Conservation (phyloP, 257 asterid species). For the Jasminum sambac region DNA sequence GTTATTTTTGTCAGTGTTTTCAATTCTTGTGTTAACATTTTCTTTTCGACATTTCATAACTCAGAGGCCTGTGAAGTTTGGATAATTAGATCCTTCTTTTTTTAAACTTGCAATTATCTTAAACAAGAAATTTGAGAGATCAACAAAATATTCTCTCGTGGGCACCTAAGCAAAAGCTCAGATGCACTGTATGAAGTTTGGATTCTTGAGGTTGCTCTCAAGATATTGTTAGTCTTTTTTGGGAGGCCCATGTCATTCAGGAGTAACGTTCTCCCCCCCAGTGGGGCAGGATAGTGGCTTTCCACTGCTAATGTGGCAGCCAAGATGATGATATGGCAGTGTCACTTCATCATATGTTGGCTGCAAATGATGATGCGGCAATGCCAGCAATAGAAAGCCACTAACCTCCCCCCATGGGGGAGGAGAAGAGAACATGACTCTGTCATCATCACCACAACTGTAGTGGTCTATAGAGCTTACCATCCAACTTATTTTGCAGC, state of each 20-base stretch:
- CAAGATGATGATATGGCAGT: too few relatives aligned
- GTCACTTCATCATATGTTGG: too few relatives aligned
- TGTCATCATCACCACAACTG: too few relatives aligned
- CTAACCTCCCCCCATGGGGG: too few relatives aligned
- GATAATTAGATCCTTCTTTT: not conserved
- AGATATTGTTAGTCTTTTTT: not conserved
- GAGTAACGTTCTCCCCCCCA: too few relatives aligned
- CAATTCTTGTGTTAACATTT: not conserved
- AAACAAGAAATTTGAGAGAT: not conserved
- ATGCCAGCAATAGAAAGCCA: too few relatives aligned
- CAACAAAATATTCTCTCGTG: not conserved
- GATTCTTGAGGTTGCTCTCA: not conserved
- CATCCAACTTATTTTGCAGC: conserved; percentile 57
- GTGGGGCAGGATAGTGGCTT: too few relatives aligned
- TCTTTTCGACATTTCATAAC: not conserved
- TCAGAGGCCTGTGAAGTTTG: not conserved
- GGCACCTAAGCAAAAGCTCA: not conserved
- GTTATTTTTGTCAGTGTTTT: not conserved
- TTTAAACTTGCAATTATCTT: not conserved
- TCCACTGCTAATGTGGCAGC: too few relatives aligned
- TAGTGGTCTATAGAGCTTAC: too few relatives aligned
- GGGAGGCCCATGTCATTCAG: not conserved
- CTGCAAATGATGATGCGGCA: too few relatives aligned
- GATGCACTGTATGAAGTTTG: not conserved
- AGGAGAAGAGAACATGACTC: too few relatives aligned